Evolutionary conservation across 495 filamentous ascomycete genomes (phyloP), one percentile per base, ranked within the genome.

Genomic region (Lophiostoma macrostomum): DNA sequence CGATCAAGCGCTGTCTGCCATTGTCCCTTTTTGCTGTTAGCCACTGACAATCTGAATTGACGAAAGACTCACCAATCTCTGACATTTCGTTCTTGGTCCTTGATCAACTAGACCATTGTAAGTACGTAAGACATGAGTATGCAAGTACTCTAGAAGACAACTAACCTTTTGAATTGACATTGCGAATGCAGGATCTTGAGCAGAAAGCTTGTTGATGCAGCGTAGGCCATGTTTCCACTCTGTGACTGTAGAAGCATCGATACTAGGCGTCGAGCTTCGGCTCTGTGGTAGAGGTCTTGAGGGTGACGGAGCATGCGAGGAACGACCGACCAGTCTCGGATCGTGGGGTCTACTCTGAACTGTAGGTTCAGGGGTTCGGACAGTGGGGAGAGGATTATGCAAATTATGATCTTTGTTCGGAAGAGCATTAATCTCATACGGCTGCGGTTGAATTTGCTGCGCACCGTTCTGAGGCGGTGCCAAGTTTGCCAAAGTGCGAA

Each of bases 181-280:
- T 23, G 64, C 63, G 14, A 76, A 67, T 14, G 64, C 60, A 6
- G 80, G 75, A 60, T 79, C 79, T 40, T 75, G 72, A 22, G 70
- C 67, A 2, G 83, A 71, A 7, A 76, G 77, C 51, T 75, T 76
- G 69, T 77, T 85, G 5, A 87, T 73, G 71, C 81, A 78, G 51
- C 74, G 74, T 12, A 87, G 68, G 8, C 80, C 85, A 12, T 75
- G 61, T 14, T 76, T 75, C 82, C 83, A 89, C 38, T 84, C 79
- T 0, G 76, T 83, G 50, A 89, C 85, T 12, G 70, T 76, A 18
- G 79, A 67, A n/a, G 82, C 72, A 60, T 81, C 76, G 27, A 73
- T 58, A 5, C 45, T 41, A 12, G 49, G 43, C 29, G 39, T 29
- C 16, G 27, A 28, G 42, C 18, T 32, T 8, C 4, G 43, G 8